Evolutionary conservation across 495 filamentous ascomycete species (phyloP).

Genomic region (Penicillium atrosanguineum): DNA sequence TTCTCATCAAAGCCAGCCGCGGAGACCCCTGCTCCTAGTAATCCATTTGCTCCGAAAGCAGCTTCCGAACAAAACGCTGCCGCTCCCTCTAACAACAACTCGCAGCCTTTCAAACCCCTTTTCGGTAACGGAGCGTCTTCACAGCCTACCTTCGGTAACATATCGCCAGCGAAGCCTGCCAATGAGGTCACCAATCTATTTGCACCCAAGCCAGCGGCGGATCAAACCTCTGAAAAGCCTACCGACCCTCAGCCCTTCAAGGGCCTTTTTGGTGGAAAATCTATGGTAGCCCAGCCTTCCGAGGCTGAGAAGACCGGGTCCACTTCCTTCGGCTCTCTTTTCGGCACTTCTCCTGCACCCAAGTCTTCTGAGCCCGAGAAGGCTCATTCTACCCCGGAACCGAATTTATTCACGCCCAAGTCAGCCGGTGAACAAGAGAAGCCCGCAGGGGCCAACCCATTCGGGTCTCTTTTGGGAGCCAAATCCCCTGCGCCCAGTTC

Average conservation of each 20-base stretch:
- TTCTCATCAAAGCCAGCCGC: slow-evolving; percentile 8
- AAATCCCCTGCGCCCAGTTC: background rate
- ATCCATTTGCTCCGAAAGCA: slow-evolving; percentile 11
- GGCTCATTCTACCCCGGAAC: background rate
- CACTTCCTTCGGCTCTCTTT: slow-evolving; percentile 1
- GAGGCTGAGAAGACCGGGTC: background rate
- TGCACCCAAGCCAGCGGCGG: slow-evolving; percentile 6
- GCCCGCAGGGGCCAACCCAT: slow-evolving; percentile 2
- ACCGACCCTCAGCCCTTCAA: slow-evolving; percentile 9
- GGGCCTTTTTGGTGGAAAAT: slow-evolving; percentile 8
- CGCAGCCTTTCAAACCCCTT: slow-evolving; percentile 6
- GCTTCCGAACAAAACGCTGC: slow-evolving; percentile 1
- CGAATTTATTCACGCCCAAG: slow-evolving; percentile 9
- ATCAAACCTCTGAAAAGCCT: slow-evolving; percentile 4
- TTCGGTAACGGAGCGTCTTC: background rate
- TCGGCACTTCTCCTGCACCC: slow-evolving; percentile 5
- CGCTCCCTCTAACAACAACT: background rate
- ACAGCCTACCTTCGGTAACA: background rate
- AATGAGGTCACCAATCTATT: background rate
- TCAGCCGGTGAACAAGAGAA: slow-evolving; percentile 1
- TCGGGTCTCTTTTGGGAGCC: slow-evolving; percentile 7
- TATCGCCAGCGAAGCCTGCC: background rate
- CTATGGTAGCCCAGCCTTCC: slow-evolving; percentile 3
- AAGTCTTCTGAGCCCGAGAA: slow-evolving; percentile 1
- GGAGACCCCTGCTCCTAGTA: slow-evolving; percentile 1